Evolutionary conservation across 306 rosid genomes (phyloP).

Genomic region (Prunus padus): DNA sequence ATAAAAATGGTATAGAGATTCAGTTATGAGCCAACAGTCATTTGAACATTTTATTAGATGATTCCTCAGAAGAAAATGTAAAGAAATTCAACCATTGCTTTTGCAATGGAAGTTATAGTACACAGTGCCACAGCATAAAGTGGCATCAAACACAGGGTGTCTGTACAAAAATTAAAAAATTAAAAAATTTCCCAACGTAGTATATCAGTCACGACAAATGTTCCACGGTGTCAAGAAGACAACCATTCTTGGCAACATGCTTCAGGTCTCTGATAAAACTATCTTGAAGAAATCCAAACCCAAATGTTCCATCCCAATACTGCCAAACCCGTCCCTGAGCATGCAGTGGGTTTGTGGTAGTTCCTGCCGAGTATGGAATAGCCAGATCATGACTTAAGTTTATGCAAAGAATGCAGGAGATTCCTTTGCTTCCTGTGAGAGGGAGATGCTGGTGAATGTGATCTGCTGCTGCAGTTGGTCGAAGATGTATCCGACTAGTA

Average conservation of each 20-base stretch:
- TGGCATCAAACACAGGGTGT: conserved; percentile 25
- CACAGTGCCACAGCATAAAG: conserved; percentile 27
- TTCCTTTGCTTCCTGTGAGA: conserved; percentile 38
- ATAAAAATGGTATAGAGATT: not conserved
- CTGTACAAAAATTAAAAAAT: conserved; percentile 24
- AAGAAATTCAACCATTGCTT: not conserved
- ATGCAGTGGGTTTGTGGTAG: conserved; percentile 43
- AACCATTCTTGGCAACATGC: conserved; percentile 55
- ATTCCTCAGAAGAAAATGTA: not conserved
- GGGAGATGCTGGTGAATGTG: conserved; percentile 37
- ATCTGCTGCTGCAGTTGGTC: conserved; percentile 42
- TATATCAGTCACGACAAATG: conserved; percentile 31
- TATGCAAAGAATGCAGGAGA: conserved; percentile 62
- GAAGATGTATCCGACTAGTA: conserved; percentile 62
- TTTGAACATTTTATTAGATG: conserved; percentile 1
- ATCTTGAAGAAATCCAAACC: conserved; percentile 85
- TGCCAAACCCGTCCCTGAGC: conserved; percentile 92
- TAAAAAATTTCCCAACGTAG: not conserved
- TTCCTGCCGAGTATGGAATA: conserved; percentile 52
- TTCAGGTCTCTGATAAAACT: conserved; percentile 73
- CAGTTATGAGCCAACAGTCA: not conserved
- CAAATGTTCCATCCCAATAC: conserved; percentile 74
- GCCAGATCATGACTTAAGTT: conserved; percentile 71
- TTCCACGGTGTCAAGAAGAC: conserved; percentile 53
- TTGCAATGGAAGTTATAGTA: conserved; percentile 4